Evolutionary conservation across 176 grass and related monocot genomes (phyloP), one percentile per base, ranked within the genome.

Genomic region (Aechmea fasciata): DNA sequence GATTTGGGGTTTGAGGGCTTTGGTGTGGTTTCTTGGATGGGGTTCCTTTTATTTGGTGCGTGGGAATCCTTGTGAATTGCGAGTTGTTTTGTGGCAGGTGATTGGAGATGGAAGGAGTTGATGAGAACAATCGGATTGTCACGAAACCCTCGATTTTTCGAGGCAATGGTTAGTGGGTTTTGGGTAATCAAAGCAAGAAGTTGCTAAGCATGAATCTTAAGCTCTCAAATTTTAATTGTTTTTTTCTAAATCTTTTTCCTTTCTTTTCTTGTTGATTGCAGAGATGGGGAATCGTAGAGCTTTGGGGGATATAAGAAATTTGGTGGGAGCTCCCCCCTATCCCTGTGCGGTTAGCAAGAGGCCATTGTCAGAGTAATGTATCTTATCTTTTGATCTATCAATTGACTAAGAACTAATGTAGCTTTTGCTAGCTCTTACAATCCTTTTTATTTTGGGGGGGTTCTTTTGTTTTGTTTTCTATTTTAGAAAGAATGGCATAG

Each of bases 251-350:
- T 14, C 10, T 25, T 63, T 10, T 51, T 72, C n/a, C 72, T 48
- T 25, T 79, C 48, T 48, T 65, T 49, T 57, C 18, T 19, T 48
- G 65, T 33, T 50, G 51, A 71, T 69, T 80, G 53, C 78, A 89
- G 83, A 78, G 29, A 85, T 84, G 85, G 83, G 70, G 63, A 92
- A 75, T 66, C 85, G 88, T 28, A 74, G 70, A 81, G 86, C 81
- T 62, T 76, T 92, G 68, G 73, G 41, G 75, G 83, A 96, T n/a
- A 85, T 92, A 74, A 87, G 81, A 66, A 92, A 91, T 79, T 15
- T 91, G 25, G 22, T 71, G 13, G 78, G 66, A 1, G 80, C 50
- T 2, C 73, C 53, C 14, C 81, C 80, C 0, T 50, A 86, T 71
- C 80, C 78, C 69, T 57, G 49, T 71, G 68, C 57, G 10, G 53